Conservation (phyloP, 305 asterid genomes). For the Fraxinus xanthoxyloides region DNA sequence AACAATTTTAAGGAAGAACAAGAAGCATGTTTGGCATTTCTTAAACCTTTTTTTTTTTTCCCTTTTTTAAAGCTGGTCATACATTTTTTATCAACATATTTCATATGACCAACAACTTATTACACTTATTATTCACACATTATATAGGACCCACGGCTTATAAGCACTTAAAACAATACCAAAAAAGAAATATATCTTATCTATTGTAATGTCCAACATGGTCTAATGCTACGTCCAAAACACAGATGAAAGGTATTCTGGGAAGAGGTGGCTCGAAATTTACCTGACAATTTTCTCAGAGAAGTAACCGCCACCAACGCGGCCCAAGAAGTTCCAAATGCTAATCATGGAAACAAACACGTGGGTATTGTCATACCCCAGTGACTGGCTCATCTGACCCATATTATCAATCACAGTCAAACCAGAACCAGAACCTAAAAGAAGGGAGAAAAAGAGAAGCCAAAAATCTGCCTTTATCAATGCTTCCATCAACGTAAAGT, state of each 20-base stretch:
- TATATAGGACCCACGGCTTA: background rate
- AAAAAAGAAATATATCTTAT: background rate
- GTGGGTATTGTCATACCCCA: conserved; percentile 70
- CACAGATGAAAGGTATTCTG: background rate
- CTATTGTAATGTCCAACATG: background rate
- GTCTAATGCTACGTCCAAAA: background rate
- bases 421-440: conserved; percentile 93
- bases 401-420: conserved; percentile 86
- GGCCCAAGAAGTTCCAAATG: conserved; percentile 89
- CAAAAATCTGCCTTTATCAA: conserved; percentile 90
- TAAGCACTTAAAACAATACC: background rate
- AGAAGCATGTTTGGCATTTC: background rate
- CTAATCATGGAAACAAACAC: conserved; percentile 88
- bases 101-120: background rate
- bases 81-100: background rate
- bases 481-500: conserved; percentile 79
- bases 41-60: background rate
- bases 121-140: background rate
- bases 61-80: background rate
- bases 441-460: conserved; percentile 80
- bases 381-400: conserved; percentile 86
- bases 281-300: conserved; percentile 85
- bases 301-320: conserved; percentile 87
- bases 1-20: background rate
- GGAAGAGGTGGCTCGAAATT: background rate